A percentile compares a stretch with the other conserved stretches of the same genome.
These are phyloP conservation scores for Rehmannia glutinosa DNA, from an alignment of 257 asterid genomes.

Conservation along the genomic window DNA sequence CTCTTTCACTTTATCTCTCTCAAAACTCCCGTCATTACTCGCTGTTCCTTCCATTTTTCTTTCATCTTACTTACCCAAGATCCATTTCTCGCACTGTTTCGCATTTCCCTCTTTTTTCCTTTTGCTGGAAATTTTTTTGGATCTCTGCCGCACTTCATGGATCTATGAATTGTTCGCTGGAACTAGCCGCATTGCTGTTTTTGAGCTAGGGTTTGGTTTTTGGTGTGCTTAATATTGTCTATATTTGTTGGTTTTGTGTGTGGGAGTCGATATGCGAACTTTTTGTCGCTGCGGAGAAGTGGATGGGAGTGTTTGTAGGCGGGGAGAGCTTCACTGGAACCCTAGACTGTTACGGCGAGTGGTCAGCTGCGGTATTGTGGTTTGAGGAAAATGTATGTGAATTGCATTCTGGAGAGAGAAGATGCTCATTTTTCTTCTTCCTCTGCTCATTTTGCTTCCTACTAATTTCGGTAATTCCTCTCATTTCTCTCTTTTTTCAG, in stretches of 20 bases:
- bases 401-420: constrained; percentile 48
- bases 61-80: constrained; percentile 19
- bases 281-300: constrained; percentile 26
- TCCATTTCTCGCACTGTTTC: constrained; percentile 21
- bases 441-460: constrained; percentile 54
- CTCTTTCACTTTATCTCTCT: constrained; percentile 10
- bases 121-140: neutral
- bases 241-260: neutral
- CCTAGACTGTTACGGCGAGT: constrained; percentile 34
- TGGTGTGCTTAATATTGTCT: neutral
- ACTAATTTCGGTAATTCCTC: constrained; percentile 43
- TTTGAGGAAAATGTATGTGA: constrained; percentile 48
- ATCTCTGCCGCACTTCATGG: constrained; percentile 42
- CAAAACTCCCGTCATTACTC: constrained; percentile 20
- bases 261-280: constrained; percentile 38
- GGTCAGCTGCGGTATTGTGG: constrained; percentile 24
- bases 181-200: constrained; percentile 45
- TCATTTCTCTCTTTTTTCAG: neutral
- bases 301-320: constrained; percentile 35
- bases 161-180: constrained; percentile 31
- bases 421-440: constrained; percentile 66
- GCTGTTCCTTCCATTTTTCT: constrained; percentile 10
- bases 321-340: constrained; percentile 35
- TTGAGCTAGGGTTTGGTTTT: constrained; percentile 35
- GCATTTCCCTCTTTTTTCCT: neutral